phyloP scores from a whole-genome alignment of 345 rosid genomes.

The Aquilaria sinensis region DNA sequence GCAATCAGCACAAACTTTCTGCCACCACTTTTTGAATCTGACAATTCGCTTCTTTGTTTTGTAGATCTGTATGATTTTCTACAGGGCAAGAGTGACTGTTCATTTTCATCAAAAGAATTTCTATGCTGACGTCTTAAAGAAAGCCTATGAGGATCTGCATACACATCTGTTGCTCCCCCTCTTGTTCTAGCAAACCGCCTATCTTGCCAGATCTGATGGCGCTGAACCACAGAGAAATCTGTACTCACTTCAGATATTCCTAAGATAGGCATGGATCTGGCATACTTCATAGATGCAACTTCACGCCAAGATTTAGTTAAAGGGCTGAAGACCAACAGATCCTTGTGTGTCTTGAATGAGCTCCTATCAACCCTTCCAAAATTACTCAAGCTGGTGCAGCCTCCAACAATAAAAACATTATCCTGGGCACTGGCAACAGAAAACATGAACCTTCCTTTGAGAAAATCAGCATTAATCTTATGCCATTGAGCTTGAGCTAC shows the following conservation, averaged over 20 bases:
- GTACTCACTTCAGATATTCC: constrained; percentile 66
- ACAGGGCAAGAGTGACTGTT: constrained; percentile 22
- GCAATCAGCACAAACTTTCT: constrained; percentile 68
- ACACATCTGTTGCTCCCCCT: constrained; percentile 79
- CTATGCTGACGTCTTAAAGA: constrained; percentile 70
- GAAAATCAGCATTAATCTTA: constrained; percentile 52
- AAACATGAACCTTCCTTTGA: constrained; percentile 86
- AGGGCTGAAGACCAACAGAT: constrained; percentile 72
- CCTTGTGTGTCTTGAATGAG: constrained; percentile 81
- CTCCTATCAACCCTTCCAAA: constrained; percentile 70
- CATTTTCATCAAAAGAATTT: constrained; percentile 47
- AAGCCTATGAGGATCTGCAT: constrained; percentile 94
- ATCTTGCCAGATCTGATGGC: constrained; percentile 63
- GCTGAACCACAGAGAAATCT: constrained; percentile 39
- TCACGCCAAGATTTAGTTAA: constrained; percentile 79
- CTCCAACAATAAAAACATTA: constrained; percentile 79
- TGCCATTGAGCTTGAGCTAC: constrained; percentile 76
- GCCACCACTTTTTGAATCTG: constrained; percentile 24
- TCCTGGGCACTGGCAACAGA: constrained; percentile 68
- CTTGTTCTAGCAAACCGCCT: constrained; percentile 65
- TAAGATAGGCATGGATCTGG: constrained; percentile 76
- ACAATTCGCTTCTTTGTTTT: constrained; percentile 52
- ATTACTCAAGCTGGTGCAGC: constrained; percentile 67
- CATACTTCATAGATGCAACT: constrained; percentile 72
- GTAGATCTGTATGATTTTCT: constrained; percentile 47